Percentiles rank a stretch among this genome's conserved stretches.
phyloP scores from a whole-genome alignment of 1,284 basidiomycete genomes.

The Ustilago curta region DNA sequence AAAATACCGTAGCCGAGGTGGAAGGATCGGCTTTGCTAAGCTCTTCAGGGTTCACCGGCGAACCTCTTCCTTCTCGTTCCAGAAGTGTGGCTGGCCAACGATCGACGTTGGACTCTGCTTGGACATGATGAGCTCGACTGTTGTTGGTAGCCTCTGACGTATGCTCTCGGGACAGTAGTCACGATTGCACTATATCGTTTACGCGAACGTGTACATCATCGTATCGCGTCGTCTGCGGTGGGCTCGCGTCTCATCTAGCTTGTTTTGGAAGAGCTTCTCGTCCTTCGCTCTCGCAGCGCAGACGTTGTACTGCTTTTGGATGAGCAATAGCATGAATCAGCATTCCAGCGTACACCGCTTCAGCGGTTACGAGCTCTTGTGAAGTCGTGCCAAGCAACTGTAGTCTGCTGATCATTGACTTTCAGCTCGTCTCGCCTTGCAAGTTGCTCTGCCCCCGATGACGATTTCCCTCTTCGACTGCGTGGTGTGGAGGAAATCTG shows the following conservation, averaged over 20 bases:
- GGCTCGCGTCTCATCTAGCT: not conserved
- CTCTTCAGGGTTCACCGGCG: slow-evolving; percentile 15
- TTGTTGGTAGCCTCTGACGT: slow-evolving; percentile 3
- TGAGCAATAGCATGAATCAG: slow-evolving; percentile 4
- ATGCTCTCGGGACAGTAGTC: not conserved
- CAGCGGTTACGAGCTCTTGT: not conserved
- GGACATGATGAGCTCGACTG: slow-evolving; percentile 16
- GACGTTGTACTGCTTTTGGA: not conserved
- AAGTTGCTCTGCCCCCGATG: slow-evolving; percentile 9
- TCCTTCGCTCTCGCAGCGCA: not conserved
- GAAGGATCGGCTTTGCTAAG: slow-evolving; percentile 45
- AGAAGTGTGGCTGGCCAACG: slow-evolving; percentile 12
- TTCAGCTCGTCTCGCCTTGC: not conserved
- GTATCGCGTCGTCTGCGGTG: slow-evolving; percentile 2
- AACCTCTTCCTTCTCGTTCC: not conserved
- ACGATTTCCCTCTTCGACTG: not conserved
- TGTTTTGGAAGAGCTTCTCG: not conserved
- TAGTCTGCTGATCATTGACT: not conserved
- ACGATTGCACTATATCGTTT: not conserved
- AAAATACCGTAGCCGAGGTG: slow-evolving; percentile 39
- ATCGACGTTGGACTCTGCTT: slow-evolving; percentile 19
- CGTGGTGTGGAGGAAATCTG: slow-evolving; percentile 18
- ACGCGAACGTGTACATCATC: not conserved
- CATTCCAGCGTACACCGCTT: slow-evolving; percentile 2
- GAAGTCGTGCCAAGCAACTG: not conserved